These are phyloP conservation scores for Backusella psychrophila DNA, from an alignment of 192 early-diverging fungal species.

Conservation along the genomic window DNA sequence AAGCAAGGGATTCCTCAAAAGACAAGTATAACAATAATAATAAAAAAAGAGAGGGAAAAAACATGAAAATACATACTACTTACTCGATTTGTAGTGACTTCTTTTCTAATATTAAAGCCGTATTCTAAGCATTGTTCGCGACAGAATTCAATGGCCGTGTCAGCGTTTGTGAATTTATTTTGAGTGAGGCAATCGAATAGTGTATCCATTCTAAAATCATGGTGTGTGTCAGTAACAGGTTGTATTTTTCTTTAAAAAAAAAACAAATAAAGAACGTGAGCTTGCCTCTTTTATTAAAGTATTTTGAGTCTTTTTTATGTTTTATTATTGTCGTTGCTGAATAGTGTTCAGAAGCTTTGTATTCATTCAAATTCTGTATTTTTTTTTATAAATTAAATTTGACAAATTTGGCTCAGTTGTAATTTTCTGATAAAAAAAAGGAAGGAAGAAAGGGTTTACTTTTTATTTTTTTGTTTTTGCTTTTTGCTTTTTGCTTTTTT, in stretches of 20 bases:
- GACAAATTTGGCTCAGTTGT: not conserved
- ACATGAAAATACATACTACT: constrained; percentile 5
- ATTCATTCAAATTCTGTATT: not conserved
- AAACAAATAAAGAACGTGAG: not conserved
- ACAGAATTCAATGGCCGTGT: constrained; percentile 39
- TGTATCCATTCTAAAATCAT: not conserved
- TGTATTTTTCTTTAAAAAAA: not conserved
- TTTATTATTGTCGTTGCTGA: not conserved
- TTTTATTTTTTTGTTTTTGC: not conserved
- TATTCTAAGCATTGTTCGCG: constrained; percentile 41
- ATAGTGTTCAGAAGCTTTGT: not conserved
- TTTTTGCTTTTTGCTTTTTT: not conserved
- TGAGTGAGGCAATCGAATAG: not conserved
- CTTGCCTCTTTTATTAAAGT: not conserved
- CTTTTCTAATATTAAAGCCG: constrained; percentile 50
- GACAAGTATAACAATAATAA: not conserved
- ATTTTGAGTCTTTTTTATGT: not conserved
- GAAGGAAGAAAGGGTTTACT: not conserved
- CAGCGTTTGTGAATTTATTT: constrained; percentile 18
- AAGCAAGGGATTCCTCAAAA: too few species aligned
- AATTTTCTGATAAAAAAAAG: not conserved
- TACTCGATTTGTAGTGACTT: constrained; percentile 50
- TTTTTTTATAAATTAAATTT: not conserved
- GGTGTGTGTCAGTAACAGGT: not conserved
- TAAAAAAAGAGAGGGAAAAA: constrained; percentile 4